Evolutionary conservation across 306 rosid species (phyloP), one percentile per base, ranked within the genome.

Genomic region (Begonia peltatifolia): DNA sequence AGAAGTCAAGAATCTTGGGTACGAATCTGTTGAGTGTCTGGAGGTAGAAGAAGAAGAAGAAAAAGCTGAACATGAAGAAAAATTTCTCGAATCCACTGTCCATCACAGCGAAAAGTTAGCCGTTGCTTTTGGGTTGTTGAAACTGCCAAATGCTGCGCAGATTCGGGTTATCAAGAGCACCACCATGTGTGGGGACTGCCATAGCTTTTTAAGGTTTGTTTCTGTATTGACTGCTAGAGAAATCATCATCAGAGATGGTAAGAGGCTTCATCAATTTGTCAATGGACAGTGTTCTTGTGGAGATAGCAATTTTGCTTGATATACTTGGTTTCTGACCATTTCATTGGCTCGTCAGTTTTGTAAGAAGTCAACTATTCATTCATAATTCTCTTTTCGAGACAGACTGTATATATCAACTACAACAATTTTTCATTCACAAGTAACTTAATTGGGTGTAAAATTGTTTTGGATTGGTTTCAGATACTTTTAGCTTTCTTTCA

Each of bases 71-170:
- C 65, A 72, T 8, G 74, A 64, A 22, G 90, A 53, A 61, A 71
- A 61, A 17, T 56, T 72, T 38, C 22, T 42, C 10, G 68, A 76
- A 12, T 55, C 80, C 46, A 52, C 70, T 20, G 42, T 59, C 57
- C 72, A 76, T 75, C 94, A 90, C 48, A 80, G 97, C 16, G 97
- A 85, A 72, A 80, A 74, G 71, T 68, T 90, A 53, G 97, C 94
- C 13, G 55, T 85, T 66, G 68, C 87, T 46, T 85, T 76, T 61
- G 94, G 82, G 23, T 73, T 90, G 68, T 47, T 72, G 67, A 90
- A 80, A 61, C 63, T 68, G 25, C 84, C 85, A 6, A 71, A 60
- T 53, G 56, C 74, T 49, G 72, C 72, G 3, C 76, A 81, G 16
- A 42, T 90, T 44, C 74, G 84, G 64, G 75, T 90, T 55, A 72